Conservation (phyloP, 805 yeast genomes). For the Yamadazyma endophytica region DNA sequence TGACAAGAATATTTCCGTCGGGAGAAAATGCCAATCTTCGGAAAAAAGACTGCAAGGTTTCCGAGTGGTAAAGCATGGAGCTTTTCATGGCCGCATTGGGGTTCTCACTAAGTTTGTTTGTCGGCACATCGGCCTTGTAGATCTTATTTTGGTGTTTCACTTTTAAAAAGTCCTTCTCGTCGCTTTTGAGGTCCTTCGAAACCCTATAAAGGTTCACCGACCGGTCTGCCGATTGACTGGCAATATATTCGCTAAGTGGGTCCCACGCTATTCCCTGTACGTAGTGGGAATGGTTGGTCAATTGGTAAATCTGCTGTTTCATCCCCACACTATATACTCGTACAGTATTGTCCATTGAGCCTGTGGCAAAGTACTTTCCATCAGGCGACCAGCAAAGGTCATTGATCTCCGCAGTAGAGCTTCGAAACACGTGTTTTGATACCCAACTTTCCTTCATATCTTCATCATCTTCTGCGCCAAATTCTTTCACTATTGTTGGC, state of each 20-base stretch:
- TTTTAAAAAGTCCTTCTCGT: constrained; percentile 11
- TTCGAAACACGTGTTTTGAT: constrained; percentile 52
- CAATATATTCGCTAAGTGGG: constrained; percentile 70
- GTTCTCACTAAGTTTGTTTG: constrained; percentile 7
- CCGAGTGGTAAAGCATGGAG: constrained; percentile 63
- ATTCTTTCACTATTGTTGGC: constrained; percentile 52
- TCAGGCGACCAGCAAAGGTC: constrained; percentile 94
- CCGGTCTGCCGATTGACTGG: constrained; percentile 89
- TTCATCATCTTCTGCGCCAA: constrained; percentile 54
- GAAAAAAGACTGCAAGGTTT: constrained; percentile 85
- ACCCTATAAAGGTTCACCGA: constrained; percentile 64
- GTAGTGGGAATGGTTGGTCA: constrained; percentile 77
- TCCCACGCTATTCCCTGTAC: constrained; percentile 98
- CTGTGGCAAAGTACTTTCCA: constrained; percentile 70
- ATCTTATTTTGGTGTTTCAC: constrained; percentile 15
- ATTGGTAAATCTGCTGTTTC: constrained; percentile 55
- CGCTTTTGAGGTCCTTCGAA: constrained; percentile 24
- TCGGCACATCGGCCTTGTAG: constrained; percentile 8
- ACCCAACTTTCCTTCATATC: constrained; percentile 74
- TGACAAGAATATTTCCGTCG: constrained; percentile 76
- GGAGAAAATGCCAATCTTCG: constrained; percentile 84
- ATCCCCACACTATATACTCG: constrained; percentile 58
- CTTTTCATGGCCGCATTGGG: not conserved
- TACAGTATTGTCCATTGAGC: constrained; percentile 85
- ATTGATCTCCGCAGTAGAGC: constrained; percentile 73